Evolutionary conservation across 176 grass and related monocot species (phyloP).

Genomic region (Cenchrus purpureus): DNA sequence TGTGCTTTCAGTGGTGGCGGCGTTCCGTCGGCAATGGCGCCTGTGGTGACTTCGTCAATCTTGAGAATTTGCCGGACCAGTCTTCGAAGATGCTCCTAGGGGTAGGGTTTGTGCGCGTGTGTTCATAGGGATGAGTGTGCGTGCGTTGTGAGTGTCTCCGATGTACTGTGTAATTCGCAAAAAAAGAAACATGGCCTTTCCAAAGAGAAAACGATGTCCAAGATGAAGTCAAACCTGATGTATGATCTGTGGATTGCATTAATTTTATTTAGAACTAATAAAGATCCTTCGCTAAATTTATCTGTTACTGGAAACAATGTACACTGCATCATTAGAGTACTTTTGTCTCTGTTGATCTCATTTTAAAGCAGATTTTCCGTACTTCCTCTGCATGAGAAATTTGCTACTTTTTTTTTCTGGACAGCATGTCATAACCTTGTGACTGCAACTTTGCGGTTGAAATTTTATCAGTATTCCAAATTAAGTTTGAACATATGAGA

Average conservation of each 20-base stretch:
- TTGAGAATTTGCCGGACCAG: too few species aligned
- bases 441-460: neutral
- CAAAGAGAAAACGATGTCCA: neutral
- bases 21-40: too few species aligned
- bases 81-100: too few species aligned
- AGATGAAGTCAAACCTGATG: neutral
- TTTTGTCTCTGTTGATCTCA: neutral
- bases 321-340: neutral
- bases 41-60: too few species aligned
- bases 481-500: too few species aligned
- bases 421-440: neutral
- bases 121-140: too few species aligned
- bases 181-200: neutral
- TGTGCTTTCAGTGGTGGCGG: too few species aligned
- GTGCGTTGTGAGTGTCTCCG: too few species aligned
- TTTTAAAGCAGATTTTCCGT: neutral
- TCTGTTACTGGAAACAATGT: neutral
- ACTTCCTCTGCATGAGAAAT: too few species aligned
- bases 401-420: neutral
- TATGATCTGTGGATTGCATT: neutral
- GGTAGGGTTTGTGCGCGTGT: too few species aligned
- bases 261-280: neutral
- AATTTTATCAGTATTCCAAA: too few species aligned
- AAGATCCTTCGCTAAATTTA: neutral
- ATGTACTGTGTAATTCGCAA: too few species aligned